Evolutionary conservation across 2,329 filamentous ascomycete genomes (phyloP).

Genomic region (Teratosphaeria viscida): DNA sequence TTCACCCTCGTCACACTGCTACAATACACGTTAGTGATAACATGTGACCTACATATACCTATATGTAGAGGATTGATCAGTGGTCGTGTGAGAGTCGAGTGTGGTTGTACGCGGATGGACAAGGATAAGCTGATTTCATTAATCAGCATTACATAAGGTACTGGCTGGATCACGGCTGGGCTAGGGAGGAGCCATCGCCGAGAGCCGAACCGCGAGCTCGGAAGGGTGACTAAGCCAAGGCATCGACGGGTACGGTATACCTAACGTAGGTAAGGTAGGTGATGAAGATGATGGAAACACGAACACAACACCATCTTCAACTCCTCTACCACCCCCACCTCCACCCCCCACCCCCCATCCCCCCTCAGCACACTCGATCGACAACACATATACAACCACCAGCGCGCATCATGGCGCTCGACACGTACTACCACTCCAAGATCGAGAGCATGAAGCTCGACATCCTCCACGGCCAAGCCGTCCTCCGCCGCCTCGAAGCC

Average conservation of each 20-base stretch:
- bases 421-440: slow-evolving; percentile 99
- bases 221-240: too few relatives aligned
- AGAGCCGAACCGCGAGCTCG: neutral
- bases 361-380: neutral
- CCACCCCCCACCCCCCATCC: too few relatives aligned
- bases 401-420: slow-evolving; percentile 74
- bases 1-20: too few relatives aligned
- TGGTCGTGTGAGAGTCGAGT: neutral
- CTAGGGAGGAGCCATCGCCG: neutral
- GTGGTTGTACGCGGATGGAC: neutral
- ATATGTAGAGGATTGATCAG: too few relatives aligned
- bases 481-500: slow-evolving; percentile 86
- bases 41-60: too few relatives aligned
- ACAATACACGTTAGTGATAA: too few relatives aligned
- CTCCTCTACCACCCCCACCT: too few relatives aligned
- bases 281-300: too few relatives aligned
- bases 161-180: neutral
- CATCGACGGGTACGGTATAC: too few relatives aligned
- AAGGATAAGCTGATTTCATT: neutral
- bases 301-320: too few relatives aligned
- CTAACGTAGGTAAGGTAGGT: too few relatives aligned
- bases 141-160: neutral
- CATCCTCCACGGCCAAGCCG: slow-evolving; percentile 97
- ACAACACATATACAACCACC: neutral
- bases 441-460: slow-evolving; percentile 99